Evolutionary conservation across 176 grass and related monocot genomes (phyloP), one percentile per base, ranked within the genome.

Genomic region (Carex myosuroides): DNA sequence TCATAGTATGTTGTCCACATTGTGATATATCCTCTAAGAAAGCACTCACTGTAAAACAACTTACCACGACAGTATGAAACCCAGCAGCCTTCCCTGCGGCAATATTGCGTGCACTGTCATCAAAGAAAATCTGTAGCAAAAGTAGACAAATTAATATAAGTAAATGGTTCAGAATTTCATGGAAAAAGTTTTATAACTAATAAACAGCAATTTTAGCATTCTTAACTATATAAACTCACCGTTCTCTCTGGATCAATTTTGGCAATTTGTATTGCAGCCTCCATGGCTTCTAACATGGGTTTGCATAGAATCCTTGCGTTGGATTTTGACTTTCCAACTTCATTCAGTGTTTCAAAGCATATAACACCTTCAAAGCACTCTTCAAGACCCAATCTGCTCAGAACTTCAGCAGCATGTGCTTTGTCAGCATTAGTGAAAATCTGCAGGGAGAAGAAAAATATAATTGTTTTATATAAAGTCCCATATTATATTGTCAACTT

Each of bases 341-440:
- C 21, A 72, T 99, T 99, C 4, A 99, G 96, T 29, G 93, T 99
- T 87, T 99, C 96, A 86, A 99, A 99, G 83, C 91, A 95, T 82
- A 99, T 88, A 74, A 93, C n/a, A 8, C 92, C 96, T 58, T 95
- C 88, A 81, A 95, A 99, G 89, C 96, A 99, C 21, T 93, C 89
- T 86, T 99, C 88, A 8, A 99, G 89, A 1, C 93, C 93, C 33
- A 99, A 85, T 84, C 71, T 92, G 60, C 89, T 80, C 68, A 99
- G 88, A 64, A 92, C 89, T 24, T 66, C 83, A 3, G 80, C 79
- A 13, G 89, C 93, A 32, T 99, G 96, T 0, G 88, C 91, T 70
- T 92, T 84, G 83, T 99, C 93, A 20, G 93, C 85, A 83, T 99
- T 98, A 46, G 93, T 99, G 83, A 99, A 99, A 70, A 99, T 90